phyloP scores from a whole-genome alignment of 305 asterid genomes.

The Withania somnifera region DNA sequence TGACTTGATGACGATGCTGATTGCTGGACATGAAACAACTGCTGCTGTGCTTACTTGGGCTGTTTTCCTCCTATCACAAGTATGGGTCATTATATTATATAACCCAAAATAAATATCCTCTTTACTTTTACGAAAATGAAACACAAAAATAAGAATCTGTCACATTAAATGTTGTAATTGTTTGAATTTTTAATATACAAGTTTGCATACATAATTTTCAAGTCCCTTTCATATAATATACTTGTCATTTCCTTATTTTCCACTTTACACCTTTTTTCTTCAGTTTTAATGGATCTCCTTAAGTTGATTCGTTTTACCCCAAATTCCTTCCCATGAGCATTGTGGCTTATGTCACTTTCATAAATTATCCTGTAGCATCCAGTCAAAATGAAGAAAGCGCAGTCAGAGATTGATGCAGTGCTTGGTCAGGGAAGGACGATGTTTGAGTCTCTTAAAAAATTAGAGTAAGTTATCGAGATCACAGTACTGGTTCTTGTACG shows the following conservation, averaged over 20 bases:
- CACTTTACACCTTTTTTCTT: background rate
- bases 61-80: slow-evolving; percentile 80
- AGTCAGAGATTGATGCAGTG: slow-evolving; percentile 73
- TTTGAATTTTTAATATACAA: background rate
- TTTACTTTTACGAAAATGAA: background rate
- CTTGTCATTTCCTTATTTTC: background rate
- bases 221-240: background rate
- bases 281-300: background rate
- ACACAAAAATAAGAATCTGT: background rate
- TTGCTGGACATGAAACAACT: slow-evolving; percentile 98
- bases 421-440: slow-evolving; percentile 53
- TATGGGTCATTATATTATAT: slow-evolving; percentile 20
- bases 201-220: background rate
- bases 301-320: background rate
- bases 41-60: slow-evolving; percentile 99
- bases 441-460: slow-evolving; percentile 56
- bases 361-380: slow-evolving; percentile 53
- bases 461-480: slow-evolving; percentile 41
- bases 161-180: background rate
- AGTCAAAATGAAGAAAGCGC: slow-evolving; percentile 83
- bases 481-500: slow-evolving; percentile 2
- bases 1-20: slow-evolving; percentile 96
- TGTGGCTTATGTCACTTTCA: slow-evolving; percentile 1
- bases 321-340: background rate
- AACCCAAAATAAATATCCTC: background rate